phyloP scores from a whole-genome alignment of 768 basidiomycete species.

The Neoboletus subvelutipes region DNA sequence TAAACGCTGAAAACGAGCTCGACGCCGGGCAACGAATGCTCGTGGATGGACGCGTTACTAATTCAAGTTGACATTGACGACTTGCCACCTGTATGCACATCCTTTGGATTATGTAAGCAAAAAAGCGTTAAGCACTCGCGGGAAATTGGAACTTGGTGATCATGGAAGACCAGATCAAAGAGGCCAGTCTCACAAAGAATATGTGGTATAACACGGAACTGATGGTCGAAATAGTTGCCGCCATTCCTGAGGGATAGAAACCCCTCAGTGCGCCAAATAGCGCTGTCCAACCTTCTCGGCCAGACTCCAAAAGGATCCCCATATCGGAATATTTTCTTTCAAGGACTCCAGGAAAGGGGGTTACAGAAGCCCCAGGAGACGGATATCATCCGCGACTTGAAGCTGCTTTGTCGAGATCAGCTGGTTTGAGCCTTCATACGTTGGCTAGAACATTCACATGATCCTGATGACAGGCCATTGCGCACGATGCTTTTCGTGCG shows the following conservation, averaged over 20 bases:
- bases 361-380: constrained; percentile 61
- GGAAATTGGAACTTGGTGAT: constrained; percentile 13
- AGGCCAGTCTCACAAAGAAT: constrained; percentile 30
- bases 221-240: constrained; percentile 54
- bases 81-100: not conserved
- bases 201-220: constrained; percentile 5
- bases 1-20: not conserved
- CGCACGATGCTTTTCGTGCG: constrained; percentile 93
- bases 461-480: constrained; percentile 58
- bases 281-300: constrained; percentile 77
- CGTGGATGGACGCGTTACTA: constrained; percentile 19
- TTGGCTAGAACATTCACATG: constrained; percentile 14
- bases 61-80: constrained; percentile 11
- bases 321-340: constrained; percentile 73
- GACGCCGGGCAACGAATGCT: not conserved
- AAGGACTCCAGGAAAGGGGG: constrained; percentile 55
- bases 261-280: constrained; percentile 83
- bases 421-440: constrained; percentile 49
- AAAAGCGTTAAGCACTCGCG: constrained; percentile 14
- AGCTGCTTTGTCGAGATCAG: constrained; percentile 85
- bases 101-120: constrained; percentile 23
- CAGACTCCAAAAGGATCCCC: constrained; percentile 75
- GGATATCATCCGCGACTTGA: constrained; percentile 75
- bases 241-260: constrained; percentile 85
- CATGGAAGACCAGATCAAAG: constrained; percentile 41